Evolutionary conservation across 495 filamentous ascomycete genomes (phyloP).

Genomic region (Chaetomium cochliodes): DNA sequence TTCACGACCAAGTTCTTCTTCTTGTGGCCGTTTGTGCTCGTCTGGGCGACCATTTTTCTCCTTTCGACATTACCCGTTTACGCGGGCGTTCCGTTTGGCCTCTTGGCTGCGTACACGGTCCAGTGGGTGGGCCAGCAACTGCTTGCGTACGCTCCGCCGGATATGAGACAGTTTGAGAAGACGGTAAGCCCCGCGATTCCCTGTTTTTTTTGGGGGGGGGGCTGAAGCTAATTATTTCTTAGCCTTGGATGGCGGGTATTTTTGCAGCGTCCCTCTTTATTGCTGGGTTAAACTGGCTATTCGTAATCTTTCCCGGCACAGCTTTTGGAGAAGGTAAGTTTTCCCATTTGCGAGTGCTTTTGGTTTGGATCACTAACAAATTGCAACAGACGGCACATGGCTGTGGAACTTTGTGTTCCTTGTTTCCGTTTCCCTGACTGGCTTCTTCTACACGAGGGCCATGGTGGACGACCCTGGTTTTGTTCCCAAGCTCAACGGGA

Average conservation of each 20-base stretch:
- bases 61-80: slow-evolving; percentile 72
- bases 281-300: slow-evolving; percentile 72
- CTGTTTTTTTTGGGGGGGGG: background rate
- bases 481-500: slow-evolving; percentile 86
- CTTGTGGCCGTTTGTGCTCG: slow-evolving; percentile 75
- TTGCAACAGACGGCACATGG: slow-evolving; percentile 48
- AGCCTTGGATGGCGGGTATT: slow-evolving; percentile 91
- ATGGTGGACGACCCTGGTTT: slow-evolving; percentile 91
- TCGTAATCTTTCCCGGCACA: slow-evolving; percentile 68
- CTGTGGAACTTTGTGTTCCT: slow-evolving; percentile 74
- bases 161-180: slow-evolving; percentile 83
- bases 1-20: slow-evolving; percentile 89
- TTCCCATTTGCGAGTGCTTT: background rate
- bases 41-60: slow-evolving; percentile 63
- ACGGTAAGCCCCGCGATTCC: slow-evolving; percentile 58
- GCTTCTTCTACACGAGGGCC: slow-evolving; percentile 81
- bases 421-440: slow-evolving; percentile 59
- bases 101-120: slow-evolving; percentile 64
- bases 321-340: slow-evolving; percentile 36
- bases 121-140: slow-evolving; percentile 78
- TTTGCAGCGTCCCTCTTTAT: slow-evolving; percentile 87
- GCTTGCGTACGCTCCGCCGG: slow-evolving; percentile 73
- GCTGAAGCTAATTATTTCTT: slow-evolving; percentile 18
- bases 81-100: slow-evolving; percentile 66
- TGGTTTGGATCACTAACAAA: slow-evolving; percentile 2